Conservation (phyloP, 2,329 filamentous ascomycete species). For the Phyllosticta capitalensis region DNA sequence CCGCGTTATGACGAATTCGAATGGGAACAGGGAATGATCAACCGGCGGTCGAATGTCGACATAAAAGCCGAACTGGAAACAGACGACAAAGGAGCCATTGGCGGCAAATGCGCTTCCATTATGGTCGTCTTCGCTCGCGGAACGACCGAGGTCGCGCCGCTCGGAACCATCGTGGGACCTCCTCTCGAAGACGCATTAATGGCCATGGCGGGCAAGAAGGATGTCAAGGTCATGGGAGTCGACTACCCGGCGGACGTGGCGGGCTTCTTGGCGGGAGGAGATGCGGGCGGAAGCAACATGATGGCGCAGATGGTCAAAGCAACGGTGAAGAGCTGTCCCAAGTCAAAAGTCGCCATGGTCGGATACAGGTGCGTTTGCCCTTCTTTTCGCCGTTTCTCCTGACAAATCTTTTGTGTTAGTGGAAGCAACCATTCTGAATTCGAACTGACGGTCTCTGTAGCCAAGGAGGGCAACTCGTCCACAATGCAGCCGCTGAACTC, state of each 20-base stretch:
- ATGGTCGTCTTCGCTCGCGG: constrained; percentile 50
- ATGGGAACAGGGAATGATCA: neutral
- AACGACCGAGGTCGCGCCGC: constrained; percentile 43
- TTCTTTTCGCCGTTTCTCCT: neutral
- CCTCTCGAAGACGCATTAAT: constrained; percentile 41
- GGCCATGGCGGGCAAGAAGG: constrained; percentile 31
- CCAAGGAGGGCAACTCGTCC: constrained; percentile 35
- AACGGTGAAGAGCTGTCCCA: constrained; percentile 35
- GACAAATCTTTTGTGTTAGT: neutral
- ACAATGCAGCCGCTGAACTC: constrained; percentile 29
- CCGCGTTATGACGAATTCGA: neutral
- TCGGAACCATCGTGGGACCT: constrained; percentile 42
- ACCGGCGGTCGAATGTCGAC: neutral
- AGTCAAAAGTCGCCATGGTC: constrained; percentile 38
- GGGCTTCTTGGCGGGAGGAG: constrained; percentile 41
- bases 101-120: constrained; percentile 19
- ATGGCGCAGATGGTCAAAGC: constrained; percentile 36
- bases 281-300: constrained; percentile 32
- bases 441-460: constrained; percentile 8
- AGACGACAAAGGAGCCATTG: neutral
- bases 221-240: constrained; percentile 47
- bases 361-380: constrained; percentile 34
- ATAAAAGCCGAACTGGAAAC: neutral
- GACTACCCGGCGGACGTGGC: constrained; percentile 38
- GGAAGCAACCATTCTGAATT: neutral